Base-by-base conservation (phyloP, 192 early-diverging fungal species). In the Funneliformis geosporum region DNA sequence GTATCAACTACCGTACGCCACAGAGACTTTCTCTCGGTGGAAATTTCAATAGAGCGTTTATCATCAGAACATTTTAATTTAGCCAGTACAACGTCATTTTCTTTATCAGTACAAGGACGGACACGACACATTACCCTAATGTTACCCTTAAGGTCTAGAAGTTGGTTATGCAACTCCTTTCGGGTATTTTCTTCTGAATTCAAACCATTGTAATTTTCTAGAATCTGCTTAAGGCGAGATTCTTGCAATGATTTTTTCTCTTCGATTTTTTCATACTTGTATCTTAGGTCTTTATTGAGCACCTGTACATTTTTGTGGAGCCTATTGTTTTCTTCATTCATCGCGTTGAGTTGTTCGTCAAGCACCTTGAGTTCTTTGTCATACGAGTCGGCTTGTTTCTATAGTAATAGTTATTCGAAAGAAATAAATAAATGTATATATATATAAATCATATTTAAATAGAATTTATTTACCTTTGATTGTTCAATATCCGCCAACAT, bases 121-220 rank as follows among this genome's bases (percentile, higher is more conserved):
- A 98, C 92, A 42, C 98, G 87, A 83, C 97, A 98, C 84, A 99
- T 98, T 33, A 98, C 98, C 28, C 98, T 90, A 61, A 99, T 98
- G 81, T 99, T 99, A 43, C 98, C 98, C 76, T 95, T 96, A 65
- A 98, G 88, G 82, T 99, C 98, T 79, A 95, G 95, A 44, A 96
- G 92, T 0, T 92, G 92, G 82, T 98, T 99, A 85, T 98, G 96
- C 42, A 99, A 83, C 74, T 87, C 84, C 55, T 96, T 87, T n/a
- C 96, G 90, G 27, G 91, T 83, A 6, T 87, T 90, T 81, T 99
- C 97, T 71, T 95, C 91, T 23, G 88, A 27, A 55, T 38, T 43
- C 23, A 73, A 69, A 8, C 40, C 23, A 23, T 2, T 14, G n/a
- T 33, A 43, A 39, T 3, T 9, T 42, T 69, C 67, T n/a, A n/a